A percentile compares a stretch with the other conserved stretches of the same genome.
phyloP scores from a whole-genome alignment of 2,329 filamentous ascomycete genomes.

The Aureobasidium lini region DNA sequence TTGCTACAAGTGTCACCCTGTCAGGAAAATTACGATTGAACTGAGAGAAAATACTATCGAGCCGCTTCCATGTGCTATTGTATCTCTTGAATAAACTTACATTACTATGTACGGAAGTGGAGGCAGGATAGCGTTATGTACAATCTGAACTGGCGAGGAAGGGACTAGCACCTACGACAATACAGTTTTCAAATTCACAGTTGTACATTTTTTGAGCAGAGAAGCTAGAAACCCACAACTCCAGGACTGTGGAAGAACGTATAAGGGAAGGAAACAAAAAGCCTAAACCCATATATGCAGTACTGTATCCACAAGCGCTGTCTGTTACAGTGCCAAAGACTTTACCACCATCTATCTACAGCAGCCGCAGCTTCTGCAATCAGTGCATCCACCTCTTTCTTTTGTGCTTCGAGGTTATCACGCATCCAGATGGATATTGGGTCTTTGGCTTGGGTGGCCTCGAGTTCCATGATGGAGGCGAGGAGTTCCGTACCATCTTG shows the following conservation, averaged over 20 bases:
- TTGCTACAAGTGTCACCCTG: not conserved
- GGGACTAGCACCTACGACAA: no score
- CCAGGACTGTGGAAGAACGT: no score
- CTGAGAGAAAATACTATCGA: no score
- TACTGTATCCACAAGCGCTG: no score
- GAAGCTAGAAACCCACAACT: not conserved
- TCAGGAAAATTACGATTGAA: not conserved
- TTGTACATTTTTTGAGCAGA: not conserved
- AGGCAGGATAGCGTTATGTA: no score
- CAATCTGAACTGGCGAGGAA: no score
- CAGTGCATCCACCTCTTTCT: constrained; percentile 19
- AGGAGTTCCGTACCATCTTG: constrained; percentile 21
- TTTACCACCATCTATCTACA: constrained; percentile 16
- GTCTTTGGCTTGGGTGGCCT: constrained; percentile 18
- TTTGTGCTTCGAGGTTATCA: constrained; percentile 25
- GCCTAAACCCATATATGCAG: not conserved
- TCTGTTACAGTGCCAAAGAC: no score
- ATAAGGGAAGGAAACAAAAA: not conserved
- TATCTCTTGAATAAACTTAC: no score
- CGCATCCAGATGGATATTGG: constrained; percentile 25
- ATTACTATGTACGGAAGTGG: not conserved
- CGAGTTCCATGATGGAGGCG: constrained; percentile 16
- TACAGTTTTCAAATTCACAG: no score
- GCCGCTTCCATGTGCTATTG: no score
- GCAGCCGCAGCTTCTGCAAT: constrained; percentile 18